A percentile compares a stretch with the other conserved stretches of the same genome.
Conservation (phyloP, 371 early-diverging fungal genomes). For the Basidiobolus meristosporus region DNA sequence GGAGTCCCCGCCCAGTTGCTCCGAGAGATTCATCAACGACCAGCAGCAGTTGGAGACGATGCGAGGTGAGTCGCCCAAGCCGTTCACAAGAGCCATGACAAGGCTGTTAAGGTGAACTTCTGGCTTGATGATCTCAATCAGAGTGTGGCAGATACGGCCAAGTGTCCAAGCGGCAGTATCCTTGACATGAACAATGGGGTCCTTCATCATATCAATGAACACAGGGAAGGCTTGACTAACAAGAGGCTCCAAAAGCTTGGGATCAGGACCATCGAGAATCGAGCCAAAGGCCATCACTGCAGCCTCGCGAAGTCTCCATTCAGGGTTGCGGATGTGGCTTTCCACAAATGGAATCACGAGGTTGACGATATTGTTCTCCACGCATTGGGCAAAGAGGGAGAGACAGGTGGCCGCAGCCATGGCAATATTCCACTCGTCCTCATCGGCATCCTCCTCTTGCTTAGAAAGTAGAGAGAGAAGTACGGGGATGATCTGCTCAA, state of each 20-base stretch:
- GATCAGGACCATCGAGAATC: conserved; percentile 83
- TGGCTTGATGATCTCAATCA: conserved; percentile 48
- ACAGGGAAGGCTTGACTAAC: conserved; percentile 73
- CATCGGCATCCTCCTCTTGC: conserved; percentile 91
- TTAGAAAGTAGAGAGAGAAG: conserved; percentile 75
- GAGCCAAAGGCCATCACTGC: conserved; percentile 97
- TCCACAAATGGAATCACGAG: conserved; percentile 79
- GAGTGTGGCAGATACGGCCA: conserved; percentile 69
- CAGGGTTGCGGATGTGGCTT: conserved; percentile 48
- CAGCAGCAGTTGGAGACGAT: conserved; percentile 86
- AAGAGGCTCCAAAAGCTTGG: conserved; percentile 36
- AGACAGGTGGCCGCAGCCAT: conserved; percentile 95
- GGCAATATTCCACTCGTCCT: conserved; percentile 91
- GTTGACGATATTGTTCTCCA: conserved; percentile 51
- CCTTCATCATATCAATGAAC: conserved; percentile 75
- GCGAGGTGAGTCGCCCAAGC: conserved; percentile 66
- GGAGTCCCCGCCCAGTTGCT: conserved; percentile 34
- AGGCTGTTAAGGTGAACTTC: conserved; percentile 51
- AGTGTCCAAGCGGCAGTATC: conserved; percentile 94
- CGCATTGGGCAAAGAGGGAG: conserved; percentile 63
- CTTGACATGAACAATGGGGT: conserved; percentile 67
- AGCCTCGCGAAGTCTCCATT: conserved; percentile 90
- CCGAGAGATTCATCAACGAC: conserved; percentile 79
- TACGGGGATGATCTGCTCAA: conserved; percentile 68
- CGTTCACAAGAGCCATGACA: conserved; percentile 52